phyloP scores from a whole-genome alignment of 2,329 filamentous ascomycete species.

The Orbilia oligospora region DNA sequence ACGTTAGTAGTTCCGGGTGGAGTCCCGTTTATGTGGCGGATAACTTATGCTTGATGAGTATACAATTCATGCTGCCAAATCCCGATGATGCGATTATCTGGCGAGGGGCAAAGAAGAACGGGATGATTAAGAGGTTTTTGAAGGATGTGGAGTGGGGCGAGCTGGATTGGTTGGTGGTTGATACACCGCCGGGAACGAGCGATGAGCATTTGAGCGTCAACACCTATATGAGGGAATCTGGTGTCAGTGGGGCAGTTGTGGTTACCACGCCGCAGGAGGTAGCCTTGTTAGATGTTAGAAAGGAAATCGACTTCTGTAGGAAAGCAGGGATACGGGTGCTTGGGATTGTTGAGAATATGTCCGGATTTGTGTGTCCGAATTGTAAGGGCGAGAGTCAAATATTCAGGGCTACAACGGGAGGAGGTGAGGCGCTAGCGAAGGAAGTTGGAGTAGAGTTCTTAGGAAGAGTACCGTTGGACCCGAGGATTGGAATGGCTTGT shows the following conservation, averaged over 20 bases:
- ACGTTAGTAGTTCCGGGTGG: constrained; percentile 90
- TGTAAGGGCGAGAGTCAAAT: constrained; percentile 78
- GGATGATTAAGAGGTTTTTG: constrained; percentile 95
- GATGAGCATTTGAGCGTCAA: constrained; percentile 97
- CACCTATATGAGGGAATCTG: constrained; percentile 88
- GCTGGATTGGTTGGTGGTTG: constrained; percentile 90
- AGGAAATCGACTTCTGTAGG: constrained; percentile 96
- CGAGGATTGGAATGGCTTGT: constrained; percentile 93
- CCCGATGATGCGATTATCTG: constrained; percentile 96
- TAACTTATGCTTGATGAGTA: constrained; percentile 94
- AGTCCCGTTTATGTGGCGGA: constrained; percentile 95
- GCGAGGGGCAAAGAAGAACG: constrained; percentile 98
- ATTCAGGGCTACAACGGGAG: constrained; percentile 91
- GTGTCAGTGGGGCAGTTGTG: constrained; percentile 92
- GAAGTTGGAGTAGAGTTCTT: constrained; percentile 92
- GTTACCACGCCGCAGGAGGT: constrained; percentile 97
- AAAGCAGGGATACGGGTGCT: constrained; percentile 92
- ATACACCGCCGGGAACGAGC: constrained; percentile 94
- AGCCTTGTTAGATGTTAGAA: constrained; percentile 89
- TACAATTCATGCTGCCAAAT: constrained; percentile 97
- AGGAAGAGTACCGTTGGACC: constrained; percentile 90
- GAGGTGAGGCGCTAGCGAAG: constrained; percentile 82
- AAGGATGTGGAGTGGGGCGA: constrained; percentile 99
- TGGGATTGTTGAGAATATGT: constrained; percentile 98
- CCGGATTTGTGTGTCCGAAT: constrained; percentile 93